Conservation (phyloP, 371 early-diverging fungal species). For the Mortierella sp. region DNA sequence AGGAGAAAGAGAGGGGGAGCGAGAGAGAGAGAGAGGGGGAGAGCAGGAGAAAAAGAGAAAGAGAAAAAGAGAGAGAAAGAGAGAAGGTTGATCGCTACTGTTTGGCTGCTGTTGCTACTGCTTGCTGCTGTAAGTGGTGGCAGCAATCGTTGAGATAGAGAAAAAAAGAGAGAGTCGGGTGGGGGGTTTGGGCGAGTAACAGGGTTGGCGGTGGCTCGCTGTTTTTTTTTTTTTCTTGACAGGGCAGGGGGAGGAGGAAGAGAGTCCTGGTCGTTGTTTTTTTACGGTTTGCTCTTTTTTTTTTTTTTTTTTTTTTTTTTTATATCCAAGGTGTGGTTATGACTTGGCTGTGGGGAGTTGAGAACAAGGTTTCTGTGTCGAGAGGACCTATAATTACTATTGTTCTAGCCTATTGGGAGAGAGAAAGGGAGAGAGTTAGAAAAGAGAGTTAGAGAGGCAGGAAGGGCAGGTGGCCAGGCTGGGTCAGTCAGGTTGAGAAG, state of each 20-base stretch:
- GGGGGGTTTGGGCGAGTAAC: neutral
- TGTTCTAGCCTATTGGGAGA: neutral
- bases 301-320: no score
- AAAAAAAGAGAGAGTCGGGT: constrained; percentile 1
- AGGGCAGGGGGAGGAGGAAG: neutral
- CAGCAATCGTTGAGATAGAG: neutral
- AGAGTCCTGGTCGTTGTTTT: neutral
- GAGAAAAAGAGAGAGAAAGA: neutral
- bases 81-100: neutral
- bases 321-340: no score
- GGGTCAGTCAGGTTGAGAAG: constrained; percentile 5
- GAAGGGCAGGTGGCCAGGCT: neutral
- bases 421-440: neutral
- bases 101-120: neutral
- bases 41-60: neutral
- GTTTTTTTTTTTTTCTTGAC: neutral
- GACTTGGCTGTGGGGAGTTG: no score
- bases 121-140: neutral
- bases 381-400: no score
- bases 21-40: neutral
- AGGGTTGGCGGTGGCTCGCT: neutral
- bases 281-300: no score
- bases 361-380: no score
- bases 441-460: constrained; percentile 1
- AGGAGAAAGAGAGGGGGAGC: constrained; percentile 8